Conservation (phyloP, 306 rosid species). For the Boehmeria nivea region DNA sequence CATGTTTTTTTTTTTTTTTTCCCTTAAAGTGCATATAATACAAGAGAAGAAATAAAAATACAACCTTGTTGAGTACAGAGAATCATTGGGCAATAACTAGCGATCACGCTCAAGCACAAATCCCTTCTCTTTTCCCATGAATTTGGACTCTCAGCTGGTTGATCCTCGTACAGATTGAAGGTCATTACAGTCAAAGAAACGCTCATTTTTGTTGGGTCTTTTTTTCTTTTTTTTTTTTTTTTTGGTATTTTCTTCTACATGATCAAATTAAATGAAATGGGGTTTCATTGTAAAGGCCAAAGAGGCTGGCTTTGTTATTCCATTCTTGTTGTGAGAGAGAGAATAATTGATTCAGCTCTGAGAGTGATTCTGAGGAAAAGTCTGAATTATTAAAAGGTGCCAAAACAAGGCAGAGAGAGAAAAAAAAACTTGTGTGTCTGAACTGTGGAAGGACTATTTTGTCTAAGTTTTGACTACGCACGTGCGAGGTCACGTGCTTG, state of each 20-base stretch:
- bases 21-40: no score
- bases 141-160: conserved; percentile 74
- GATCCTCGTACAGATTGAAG: conserved; percentile 93
- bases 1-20: no score
- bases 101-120: conserved; percentile 73
- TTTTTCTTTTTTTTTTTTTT: not conserved
- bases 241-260: conserved; percentile 26
- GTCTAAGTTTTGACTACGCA: not conserved
- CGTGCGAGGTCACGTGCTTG: no score
- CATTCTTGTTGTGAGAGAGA: conserved; percentile 8
- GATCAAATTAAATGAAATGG: not conserved
- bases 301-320: conserved; percentile 3
- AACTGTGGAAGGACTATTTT: not conserved
- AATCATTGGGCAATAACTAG: conserved; percentile 76
- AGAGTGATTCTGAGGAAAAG: no score
- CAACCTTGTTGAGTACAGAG: conserved; percentile 95
- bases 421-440: not conserved
- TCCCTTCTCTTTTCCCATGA: conserved; percentile 96
- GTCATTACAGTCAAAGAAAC: conserved; percentile 86
- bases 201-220: conserved; percentile 47
- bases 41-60: not conserved
- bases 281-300: not conserved
- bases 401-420: not conserved
- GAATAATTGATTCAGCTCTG: conserved; percentile 5
- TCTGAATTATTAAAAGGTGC: not conserved